Percentiles rank a stretch among this genome's conserved stretches.
Conservation (phyloP, 1,139 yeast species). For the Tardiomyces depauwii region DNA sequence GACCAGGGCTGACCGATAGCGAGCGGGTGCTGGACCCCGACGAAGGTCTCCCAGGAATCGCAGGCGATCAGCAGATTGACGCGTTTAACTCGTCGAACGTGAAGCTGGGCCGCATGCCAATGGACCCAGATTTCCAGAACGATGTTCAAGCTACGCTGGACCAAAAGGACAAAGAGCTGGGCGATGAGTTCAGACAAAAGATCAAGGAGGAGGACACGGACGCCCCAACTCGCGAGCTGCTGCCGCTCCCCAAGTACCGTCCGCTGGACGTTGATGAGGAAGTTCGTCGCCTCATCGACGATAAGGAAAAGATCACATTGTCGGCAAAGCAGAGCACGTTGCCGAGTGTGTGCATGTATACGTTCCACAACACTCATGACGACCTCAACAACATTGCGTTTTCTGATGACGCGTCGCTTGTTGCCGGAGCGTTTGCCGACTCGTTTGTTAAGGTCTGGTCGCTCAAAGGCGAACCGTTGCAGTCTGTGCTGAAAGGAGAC, state of each 20-base stretch:
- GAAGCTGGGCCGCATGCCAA: conserved; percentile 70
- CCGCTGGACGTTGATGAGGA: conserved; percentile 70
- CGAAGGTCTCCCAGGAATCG: conserved; percentile 55
- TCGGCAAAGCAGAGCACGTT: conserved; percentile 58
- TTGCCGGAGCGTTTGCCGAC: conserved; percentile 93
- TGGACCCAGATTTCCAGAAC: conserved; percentile 72
- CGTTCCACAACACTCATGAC: conserved; percentile 90
- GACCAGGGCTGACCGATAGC: conserved; percentile 24
- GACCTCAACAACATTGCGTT: conserved; percentile 77
- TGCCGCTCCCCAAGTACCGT: conserved; percentile 82
- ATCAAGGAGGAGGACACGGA: conserved; percentile 36
- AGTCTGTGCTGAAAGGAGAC: conserved; percentile 54
- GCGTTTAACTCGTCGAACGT: conserved; percentile 63
- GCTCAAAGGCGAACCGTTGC: conserved; percentile 77
- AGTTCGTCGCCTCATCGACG: conserved; percentile 69
- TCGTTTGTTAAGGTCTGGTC: conserved; percentile 87
- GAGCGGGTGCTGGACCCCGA: conserved; percentile 37
- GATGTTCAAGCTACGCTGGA: conserved; percentile 80
- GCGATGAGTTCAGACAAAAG: conserved; percentile 35
- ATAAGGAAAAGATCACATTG: conserved; percentile 60
- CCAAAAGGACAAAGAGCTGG: conserved; percentile 53
- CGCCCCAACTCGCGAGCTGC: conserved; percentile 59
- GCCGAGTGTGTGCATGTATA: conserved; percentile 96
- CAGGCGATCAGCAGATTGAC: conserved; percentile 31
- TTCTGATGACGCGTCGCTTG: conserved; percentile 75